Evolutionary conservation across 2,329 filamentous ascomycete genomes (phyloP).

Genomic region (Phialophora tarda): DNA sequence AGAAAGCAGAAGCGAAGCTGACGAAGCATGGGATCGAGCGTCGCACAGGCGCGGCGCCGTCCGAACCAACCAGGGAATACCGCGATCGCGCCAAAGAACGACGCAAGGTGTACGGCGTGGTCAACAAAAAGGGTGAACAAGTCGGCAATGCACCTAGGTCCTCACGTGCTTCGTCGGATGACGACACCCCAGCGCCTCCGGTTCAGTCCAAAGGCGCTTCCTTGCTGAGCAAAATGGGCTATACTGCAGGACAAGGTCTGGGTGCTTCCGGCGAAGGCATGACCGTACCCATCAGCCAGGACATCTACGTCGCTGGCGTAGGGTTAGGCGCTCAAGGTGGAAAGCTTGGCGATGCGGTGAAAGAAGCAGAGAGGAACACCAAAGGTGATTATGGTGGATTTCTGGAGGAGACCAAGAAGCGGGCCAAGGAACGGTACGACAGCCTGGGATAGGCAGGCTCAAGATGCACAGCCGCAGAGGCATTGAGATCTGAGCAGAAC

Average conservation of each 20-base stretch:
- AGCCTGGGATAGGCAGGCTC: conserved; percentile 42
- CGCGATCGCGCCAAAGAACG: conserved; percentile 55
- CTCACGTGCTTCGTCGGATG: conserved; percentile 20
- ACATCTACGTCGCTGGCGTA: conserved; percentile 57
- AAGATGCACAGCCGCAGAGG: background rate
- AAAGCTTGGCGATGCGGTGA: conserved; percentile 56
- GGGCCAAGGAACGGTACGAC: conserved; percentile 55
- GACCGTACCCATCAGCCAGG: conserved; percentile 54
- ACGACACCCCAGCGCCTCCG: conserved; percentile 36
- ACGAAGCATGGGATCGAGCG: conserved; percentile 49
- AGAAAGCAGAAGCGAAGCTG: conserved; percentile 50
- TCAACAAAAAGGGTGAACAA: conserved; percentile 42
- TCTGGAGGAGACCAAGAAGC: conserved; percentile 54
- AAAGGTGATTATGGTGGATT: conserved; percentile 56
- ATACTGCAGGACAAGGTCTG: conserved; percentile 53
- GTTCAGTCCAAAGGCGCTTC: conserved; percentile 57
- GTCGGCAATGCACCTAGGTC: conserved; percentile 25
- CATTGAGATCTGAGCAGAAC: background rate
- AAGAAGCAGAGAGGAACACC: conserved; percentile 56
- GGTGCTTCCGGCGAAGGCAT: conserved; percentile 55
- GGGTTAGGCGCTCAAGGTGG: conserved; percentile 57
- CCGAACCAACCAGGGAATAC: conserved; percentile 45
- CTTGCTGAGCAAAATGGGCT: conserved; percentile 59
- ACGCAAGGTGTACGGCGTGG: conserved; percentile 51
- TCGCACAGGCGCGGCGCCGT: background rate